Percentiles rank a stretch among this genome's conserved stretches.
Conservation (phyloP, 2,329 filamentous ascomycete genomes). For the Fusarium penzigii region DNA sequence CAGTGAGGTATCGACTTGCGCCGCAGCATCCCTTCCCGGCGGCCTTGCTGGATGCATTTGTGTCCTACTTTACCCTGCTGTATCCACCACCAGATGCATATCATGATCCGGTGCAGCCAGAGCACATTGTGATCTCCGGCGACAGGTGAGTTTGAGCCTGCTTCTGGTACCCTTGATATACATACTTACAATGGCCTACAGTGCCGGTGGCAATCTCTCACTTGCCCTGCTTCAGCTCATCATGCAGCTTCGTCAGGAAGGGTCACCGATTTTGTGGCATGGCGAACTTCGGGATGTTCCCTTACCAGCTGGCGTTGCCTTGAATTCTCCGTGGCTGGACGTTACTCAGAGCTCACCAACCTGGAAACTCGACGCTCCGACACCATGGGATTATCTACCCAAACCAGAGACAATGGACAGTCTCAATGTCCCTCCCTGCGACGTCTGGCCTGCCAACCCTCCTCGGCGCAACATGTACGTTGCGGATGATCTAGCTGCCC, state of each 20-base stretch:
- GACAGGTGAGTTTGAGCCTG: slow-evolving; percentile 52
- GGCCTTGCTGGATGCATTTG: slow-evolving; percentile 70
- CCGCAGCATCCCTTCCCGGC: slow-evolving; percentile 76
- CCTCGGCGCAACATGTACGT: slow-evolving; percentile 56
- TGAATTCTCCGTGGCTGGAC: slow-evolving; percentile 72
- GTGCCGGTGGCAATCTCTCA: slow-evolving; percentile 71
- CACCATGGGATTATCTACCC: slow-evolving; percentile 48
- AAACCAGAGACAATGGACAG: slow-evolving; percentile 41
- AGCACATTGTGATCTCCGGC: slow-evolving; percentile 70
- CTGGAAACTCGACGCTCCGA: slow-evolving; percentile 29
- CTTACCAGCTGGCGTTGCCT: slow-evolving; percentile 65
- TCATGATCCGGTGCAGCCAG: slow-evolving; percentile 64
- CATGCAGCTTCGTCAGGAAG: slow-evolving; percentile 58
- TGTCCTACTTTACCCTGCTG: slow-evolving; percentile 71
- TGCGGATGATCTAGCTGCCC: slow-evolving; percentile 54
- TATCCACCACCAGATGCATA: slow-evolving; percentile 69
- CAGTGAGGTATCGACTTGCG: slow-evolving; percentile 72
- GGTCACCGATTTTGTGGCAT: slow-evolving; percentile 58
- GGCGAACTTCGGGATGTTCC: slow-evolving; percentile 59
- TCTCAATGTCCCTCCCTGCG: slow-evolving; percentile 44
- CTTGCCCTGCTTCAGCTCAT: slow-evolving; percentile 69
- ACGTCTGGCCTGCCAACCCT: slow-evolving; percentile 57
- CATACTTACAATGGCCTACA: slow-evolving; percentile 32
- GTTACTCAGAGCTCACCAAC: slow-evolving; percentile 55
- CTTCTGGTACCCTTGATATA: neutral